Evolutionary conservation across 768 basidiomycete species (phyloP), one percentile per base, ranked within the genome.

Genomic region (Cyathus striatus): DNA sequence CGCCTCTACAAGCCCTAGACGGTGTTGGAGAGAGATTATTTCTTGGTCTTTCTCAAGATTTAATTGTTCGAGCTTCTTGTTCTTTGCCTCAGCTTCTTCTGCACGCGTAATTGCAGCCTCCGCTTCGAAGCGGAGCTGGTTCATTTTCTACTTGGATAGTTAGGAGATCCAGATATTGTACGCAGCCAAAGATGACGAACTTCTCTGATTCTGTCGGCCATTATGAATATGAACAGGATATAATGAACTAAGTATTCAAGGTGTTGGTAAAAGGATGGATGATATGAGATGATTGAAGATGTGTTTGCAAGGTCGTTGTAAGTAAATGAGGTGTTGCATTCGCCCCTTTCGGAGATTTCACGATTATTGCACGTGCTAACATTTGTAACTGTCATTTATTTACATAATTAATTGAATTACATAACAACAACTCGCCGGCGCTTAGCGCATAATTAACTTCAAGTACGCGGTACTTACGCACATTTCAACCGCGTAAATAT

Each of bases 1-100:
- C 2, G 40, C 57, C 5, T 95, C 89, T 42, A 83, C 63, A 25
- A 78, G 53, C n/a, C 60, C 50, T 24, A 93, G 72, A 59, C 78
- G 81, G 64, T 87, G 85, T 40, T 74, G 66, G 47, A 94, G 77
- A 0, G 95, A 97, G 4, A 66, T 68, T 59, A 91, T 86, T 52
- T 85, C 83, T 62, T 98, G 93, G 1, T 97, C 95, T 57, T 82
- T 84, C 56, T 79, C 73, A 14, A 96, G 77, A 26, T 93, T 55
- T 18, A 61, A 48, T 58, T 90, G 90, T 55, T 92, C 82, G 47
- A 69, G 64, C 52, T 73, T 70, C 78, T 93, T 95, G 72, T 78
- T 80, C 73, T 88, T 83, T 3, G 68, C 70, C 62, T 98, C 95
- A 9, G 92, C 90, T 10, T 65, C 74, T 56, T 99, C 96, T 23